These are phyloP conservation scores for Takashimella koratensis DNA, from an alignment of 1,284 basidiomycete genomes.

Conservation along the genomic window DNA sequence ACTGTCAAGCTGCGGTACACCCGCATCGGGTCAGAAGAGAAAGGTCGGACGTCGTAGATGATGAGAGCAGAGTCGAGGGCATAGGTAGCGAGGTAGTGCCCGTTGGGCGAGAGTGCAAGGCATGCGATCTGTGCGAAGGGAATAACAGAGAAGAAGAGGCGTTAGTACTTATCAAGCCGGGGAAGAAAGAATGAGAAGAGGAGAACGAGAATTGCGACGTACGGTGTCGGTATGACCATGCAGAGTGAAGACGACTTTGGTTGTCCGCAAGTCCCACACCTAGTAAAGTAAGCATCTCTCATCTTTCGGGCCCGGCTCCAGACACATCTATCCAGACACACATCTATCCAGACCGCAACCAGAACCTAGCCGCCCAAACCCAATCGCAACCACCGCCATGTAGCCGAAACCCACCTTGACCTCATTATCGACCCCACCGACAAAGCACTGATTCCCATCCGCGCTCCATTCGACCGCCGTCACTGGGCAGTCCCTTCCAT, in stretches of 20 bases:
- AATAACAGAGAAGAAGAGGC: neutral
- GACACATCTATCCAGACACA: neutral
- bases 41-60: slow-evolving; percentile 86
- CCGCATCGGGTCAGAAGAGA: slow-evolving; percentile 74
- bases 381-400: no score
- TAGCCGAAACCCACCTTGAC: slow-evolving; percentile 65
- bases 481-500: slow-evolving; percentile 70
- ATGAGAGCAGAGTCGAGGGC: slow-evolving; percentile 81
- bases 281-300: slow-evolving; percentile 36
- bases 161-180: no score
- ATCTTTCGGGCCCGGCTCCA: neutral
- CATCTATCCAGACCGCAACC: no score
- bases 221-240: slow-evolving; percentile 82
- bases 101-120: slow-evolving; percentile 79
- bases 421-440: slow-evolving; percentile 89
- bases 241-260: slow-evolving; percentile 69
- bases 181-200: neutral
- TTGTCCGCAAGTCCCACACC: slow-evolving; percentile 82
- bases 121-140: slow-evolving; percentile 56
- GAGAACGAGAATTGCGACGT: slow-evolving; percentile 7
- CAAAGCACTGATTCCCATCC: slow-evolving; percentile 78
- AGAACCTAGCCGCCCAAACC: no score
- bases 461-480: slow-evolving; percentile 89
- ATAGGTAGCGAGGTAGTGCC: slow-evolving; percentile 77
- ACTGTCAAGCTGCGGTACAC: slow-evolving; percentile 68